Evolutionary conservation across 2,329 filamentous ascomycete genomes (phyloP), one percentile per base, ranked within the genome.

Genomic region (Helotiales sp.): DNA sequence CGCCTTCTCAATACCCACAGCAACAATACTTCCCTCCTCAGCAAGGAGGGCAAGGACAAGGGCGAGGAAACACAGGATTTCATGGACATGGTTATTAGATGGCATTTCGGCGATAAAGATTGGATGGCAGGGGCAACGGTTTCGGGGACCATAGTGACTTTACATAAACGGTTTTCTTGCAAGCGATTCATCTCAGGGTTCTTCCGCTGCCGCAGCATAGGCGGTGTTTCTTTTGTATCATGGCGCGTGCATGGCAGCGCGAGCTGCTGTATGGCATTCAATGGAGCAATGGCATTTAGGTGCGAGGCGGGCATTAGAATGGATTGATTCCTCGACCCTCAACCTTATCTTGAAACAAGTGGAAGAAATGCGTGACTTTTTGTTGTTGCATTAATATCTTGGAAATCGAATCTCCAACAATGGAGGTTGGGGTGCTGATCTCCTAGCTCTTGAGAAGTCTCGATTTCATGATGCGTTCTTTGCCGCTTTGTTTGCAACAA

Each of bases 1-100:
- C 65, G 44, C 50, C 61, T 3, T 62, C 57, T 27, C 58, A 63
- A 48, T 59, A 58, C 27, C 57, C 56, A n/a, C 55, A 57, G n/a
- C 62, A 63, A 47, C 48, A 57, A 13, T 53, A 56, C 17, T 51
- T 53, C 47, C 55, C 53, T 30, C 59, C 54, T 44, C 55, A 59
- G 30, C 59, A 63, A 40, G 58, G 59, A 53, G 49, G 48, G 2
- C 62, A 64, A 42, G 60, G 57, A 34, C 57, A 59, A 48, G 53
- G 50, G 17, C 33, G 55, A 50, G 54, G 59, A 15, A 62, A 58
- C 48, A 36, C 55, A 38, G 57, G 58, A 36, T 63, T 54, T 58
- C 58, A 58, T 24, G 62, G 60, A 52, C 60, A 67, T 19, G 54
- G 52, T 10, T 42, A 55, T 31, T 56, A 56, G 47, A 53, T 24